A percentile compares a stretch with the other conserved stretches of the same genome.
Evolutionary conservation across 345 rosid genomes (phyloP).

Genomic region (Eucalyptus camaldulensis): DNA sequence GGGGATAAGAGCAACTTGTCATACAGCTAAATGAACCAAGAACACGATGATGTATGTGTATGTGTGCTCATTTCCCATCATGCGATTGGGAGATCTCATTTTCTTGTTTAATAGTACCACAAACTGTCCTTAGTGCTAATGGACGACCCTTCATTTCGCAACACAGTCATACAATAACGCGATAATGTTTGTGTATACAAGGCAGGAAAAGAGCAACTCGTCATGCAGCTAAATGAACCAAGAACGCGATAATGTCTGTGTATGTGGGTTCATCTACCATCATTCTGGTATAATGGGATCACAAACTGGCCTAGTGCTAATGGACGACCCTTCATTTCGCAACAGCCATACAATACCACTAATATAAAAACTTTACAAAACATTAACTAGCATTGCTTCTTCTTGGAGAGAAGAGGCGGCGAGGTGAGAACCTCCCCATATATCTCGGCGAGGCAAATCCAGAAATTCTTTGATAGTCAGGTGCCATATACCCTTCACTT

Average conservation of each 20-base stretch:
- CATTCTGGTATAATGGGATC: too few relatives aligned
- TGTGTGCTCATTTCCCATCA: neutral
- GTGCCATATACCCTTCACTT: constrained; percentile 20
- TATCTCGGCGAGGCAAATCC: constrained; percentile 1
- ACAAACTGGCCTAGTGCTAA: neutral
- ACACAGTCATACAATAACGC: neutral
- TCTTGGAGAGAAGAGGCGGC: constrained; percentile 49
- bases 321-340: neutral
- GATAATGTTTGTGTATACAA: too few relatives aligned
- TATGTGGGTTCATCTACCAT: too few relatives aligned
- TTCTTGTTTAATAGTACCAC: neutral
- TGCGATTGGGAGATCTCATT: neutral
- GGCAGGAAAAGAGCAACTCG: too few relatives aligned
- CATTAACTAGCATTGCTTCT: neutral
- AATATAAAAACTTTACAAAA: neutral
- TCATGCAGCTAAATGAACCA: too few relatives aligned
- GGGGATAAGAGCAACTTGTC: neutral
- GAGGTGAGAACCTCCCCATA: constrained; percentile 56
- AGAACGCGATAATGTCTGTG: too few relatives aligned
- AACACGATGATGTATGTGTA: neutral
- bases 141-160: neutral
- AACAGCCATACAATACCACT: neutral
- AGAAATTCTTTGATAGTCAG: constrained; percentile 23
- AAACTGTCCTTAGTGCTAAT: neutral
- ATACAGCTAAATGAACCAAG: neutral